A percentile compares a stretch with the other conserved stretches of the same genome.
Evolutionary conservation across 768 basidiomycete genomes (phyloP).

Genomic region (Scleroderma bovista): DNA sequence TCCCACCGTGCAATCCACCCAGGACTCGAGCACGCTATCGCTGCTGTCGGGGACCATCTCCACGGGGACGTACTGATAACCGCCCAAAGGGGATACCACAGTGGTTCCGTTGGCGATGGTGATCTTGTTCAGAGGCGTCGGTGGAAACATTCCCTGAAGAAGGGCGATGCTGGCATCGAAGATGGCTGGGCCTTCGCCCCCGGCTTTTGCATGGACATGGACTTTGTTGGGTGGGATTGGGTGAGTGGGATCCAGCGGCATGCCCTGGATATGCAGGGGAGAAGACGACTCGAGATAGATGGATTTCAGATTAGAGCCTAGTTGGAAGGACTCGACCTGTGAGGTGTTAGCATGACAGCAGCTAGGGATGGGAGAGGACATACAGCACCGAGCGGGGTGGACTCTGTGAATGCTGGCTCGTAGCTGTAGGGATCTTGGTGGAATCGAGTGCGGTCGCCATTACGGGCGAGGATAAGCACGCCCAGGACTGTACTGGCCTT

Average conservation of each 20-base stretch:
- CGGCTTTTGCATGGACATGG: constrained; percentile 74
- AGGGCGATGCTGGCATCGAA: constrained; percentile 81
- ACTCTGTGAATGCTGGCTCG: constrained; percentile 55
- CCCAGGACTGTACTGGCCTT: constrained; percentile 47
- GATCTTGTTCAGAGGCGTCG: constrained; percentile 61
- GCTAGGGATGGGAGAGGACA: constrained; percentile 13
- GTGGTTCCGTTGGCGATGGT: constrained; percentile 72
- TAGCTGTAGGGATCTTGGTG: constrained; percentile 71
- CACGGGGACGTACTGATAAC: constrained; percentile 85
- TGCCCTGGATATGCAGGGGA: constrained; percentile 60
- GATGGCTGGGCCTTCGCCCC: constrained; percentile 74
- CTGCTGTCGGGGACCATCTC: constrained; percentile 43
- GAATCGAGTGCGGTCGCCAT: constrained; percentile 66
- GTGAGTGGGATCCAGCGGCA: constrained; percentile 49
- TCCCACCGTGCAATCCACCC: constrained; percentile 56
- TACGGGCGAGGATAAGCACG: constrained; percentile 71
- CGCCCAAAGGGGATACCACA: constrained; percentile 69
- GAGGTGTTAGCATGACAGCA: constrained; percentile 4
- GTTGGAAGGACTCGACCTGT: constrained; percentile 61
- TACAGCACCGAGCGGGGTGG: constrained; percentile 75
- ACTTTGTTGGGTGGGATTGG: constrained; percentile 66
- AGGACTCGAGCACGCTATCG: constrained; percentile 76
- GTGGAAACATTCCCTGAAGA: constrained; percentile 81
- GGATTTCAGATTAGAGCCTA: constrained; percentile 55
- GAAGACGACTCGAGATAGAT: constrained; percentile 65